phyloP scores from a whole-genome alignment of 1,139 yeast genomes.

The Keqinozyma sinolaborantium region DNA sequence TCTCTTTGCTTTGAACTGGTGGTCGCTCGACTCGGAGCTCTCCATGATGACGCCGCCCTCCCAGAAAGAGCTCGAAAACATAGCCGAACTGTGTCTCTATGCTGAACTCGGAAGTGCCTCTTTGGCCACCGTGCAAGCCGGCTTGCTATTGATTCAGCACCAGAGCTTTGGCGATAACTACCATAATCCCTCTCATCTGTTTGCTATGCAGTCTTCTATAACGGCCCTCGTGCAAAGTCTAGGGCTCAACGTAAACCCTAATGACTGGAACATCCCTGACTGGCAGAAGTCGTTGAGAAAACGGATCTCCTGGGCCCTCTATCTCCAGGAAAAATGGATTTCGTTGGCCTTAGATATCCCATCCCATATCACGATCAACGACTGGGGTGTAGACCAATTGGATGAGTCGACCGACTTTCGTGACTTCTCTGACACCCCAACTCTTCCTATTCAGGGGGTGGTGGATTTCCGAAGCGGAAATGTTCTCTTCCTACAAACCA shows the following conservation, averaged over 20 bases:
- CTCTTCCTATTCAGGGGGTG: constrained; percentile 5
- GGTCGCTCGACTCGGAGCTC: constrained; percentile 11
- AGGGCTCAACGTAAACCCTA: constrained; percentile 10
- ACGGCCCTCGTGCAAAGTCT: constrained; percentile 9
- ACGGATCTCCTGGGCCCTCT: constrained; percentile 11
- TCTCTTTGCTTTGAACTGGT: constrained; percentile 13
- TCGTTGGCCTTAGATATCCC: constrained; percentile 10
- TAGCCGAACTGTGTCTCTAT: constrained; percentile 10
- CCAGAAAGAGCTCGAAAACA: constrained; percentile 8
- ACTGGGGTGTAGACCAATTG: constrained; percentile 9
- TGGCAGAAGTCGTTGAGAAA: constrained; percentile 10
- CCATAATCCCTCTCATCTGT: constrained; percentile 8
- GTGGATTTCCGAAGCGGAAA: constrained; percentile 9
- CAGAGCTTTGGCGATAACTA: constrained; percentile 10
- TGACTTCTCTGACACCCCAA: constrained; percentile 3
- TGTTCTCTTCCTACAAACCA: constrained; percentile 9
- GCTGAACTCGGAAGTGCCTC: constrained; percentile 9
- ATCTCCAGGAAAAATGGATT: constrained; percentile 13
- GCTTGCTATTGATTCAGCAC: constrained; percentile 11
- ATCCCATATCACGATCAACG: constrained; percentile 9
- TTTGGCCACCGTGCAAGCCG: constrained; percentile 11
- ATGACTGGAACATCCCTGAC: constrained; percentile 6
- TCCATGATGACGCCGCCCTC: constrained; percentile 8
- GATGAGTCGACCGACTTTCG: constrained; percentile 6
- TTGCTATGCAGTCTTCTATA: constrained; percentile 12